Conservation (phyloP, 2,329 filamentous ascomycete genomes). For the Helotiales sp. region DNA sequence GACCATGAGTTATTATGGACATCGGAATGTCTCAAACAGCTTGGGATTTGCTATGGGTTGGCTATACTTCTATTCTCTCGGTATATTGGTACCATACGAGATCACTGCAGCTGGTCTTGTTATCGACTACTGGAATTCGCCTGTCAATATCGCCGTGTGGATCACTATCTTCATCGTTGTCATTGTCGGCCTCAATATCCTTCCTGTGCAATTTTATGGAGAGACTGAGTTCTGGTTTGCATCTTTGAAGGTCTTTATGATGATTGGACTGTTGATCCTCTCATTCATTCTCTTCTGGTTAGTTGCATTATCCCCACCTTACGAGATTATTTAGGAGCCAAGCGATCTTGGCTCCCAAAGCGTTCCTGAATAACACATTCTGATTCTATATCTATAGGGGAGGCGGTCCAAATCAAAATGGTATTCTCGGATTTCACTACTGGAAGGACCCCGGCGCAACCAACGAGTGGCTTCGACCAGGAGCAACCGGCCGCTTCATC, state of each 20-base stretch:
- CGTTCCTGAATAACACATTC: not conserved
- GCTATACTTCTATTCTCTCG: constrained; percentile 39
- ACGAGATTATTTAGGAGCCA: too few species aligned
- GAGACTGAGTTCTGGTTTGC: constrained; percentile 57
- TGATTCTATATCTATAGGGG: not conserved
- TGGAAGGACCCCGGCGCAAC: constrained; percentile 50
- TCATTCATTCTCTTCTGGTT: constrained; percentile 38
- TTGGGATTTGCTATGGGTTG: constrained; percentile 48
- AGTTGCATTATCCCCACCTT: too few species aligned
- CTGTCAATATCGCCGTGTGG: constrained; percentile 43
- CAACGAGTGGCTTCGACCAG: constrained; percentile 41
- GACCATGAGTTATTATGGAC: constrained; percentile 50
- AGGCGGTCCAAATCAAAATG: constrained; percentile 23
- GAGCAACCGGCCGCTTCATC: constrained; percentile 49
- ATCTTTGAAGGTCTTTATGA: constrained; percentile 35
- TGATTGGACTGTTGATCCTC: constrained; percentile 33
- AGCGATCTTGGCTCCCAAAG: too few species aligned
- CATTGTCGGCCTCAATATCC: constrained; percentile 40
- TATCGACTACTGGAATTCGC: constrained; percentile 44
- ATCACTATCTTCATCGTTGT: constrained; percentile 42
- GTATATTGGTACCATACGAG: constrained; percentile 40
- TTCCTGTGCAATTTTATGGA: constrained; percentile 56
- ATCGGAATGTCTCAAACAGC: constrained; percentile 44
- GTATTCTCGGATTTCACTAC: constrained; percentile 44
- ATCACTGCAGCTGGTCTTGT: constrained; percentile 43